Evolutionary conservation across 805 yeast species (phyloP), one percentile per base, ranked within the genome.

Genomic region (Candida bentonensis): DNA sequence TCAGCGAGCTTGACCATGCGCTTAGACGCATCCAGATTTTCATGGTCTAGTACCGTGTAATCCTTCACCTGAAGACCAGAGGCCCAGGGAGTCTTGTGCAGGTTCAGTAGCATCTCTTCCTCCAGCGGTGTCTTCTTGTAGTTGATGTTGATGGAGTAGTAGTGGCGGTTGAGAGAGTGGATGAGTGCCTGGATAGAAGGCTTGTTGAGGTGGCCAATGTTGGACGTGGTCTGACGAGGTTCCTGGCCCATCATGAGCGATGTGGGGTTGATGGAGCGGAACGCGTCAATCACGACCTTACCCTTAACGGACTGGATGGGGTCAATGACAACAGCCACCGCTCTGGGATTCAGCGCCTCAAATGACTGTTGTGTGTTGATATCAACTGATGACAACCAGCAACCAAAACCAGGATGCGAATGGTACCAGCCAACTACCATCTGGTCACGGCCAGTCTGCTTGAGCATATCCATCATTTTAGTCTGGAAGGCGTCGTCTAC

Each of bases 281-380:
- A 92, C 2, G 99, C 99, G 66, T 92, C 99, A 56, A 92, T 92
- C 41, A 92, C 99, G 41, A 92, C 99, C 62, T 92, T 92, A 51
- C 99, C 99, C 64, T 89, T 88, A 42, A 92, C 99, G 13, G 96
- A 86, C 65, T 92, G 99, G 58, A 92, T 92, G 41, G 99, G 98
- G 63, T 92, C 99, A 48, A 92, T 82, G 34, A 92, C 99, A 25
- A 92, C 99, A 1, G 99, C 98, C 30, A 92, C 98, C 0, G 98
- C 95, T 54, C 98, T 74, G 51, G 80, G 81, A 62, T 89, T 89
- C 63, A 92, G 77, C 64, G 87, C 96, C 62, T 92, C 99, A 59
- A 92, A 92, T 27, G 96, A 85, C 62, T 89, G 96, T 58, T 89
- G 97, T 0, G 97, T 89, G 40, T 83, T 79, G 26, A 92, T 94